Conservation (phyloP, 805 yeast genomes). For the Metschnikowia lachancei region DNA sequence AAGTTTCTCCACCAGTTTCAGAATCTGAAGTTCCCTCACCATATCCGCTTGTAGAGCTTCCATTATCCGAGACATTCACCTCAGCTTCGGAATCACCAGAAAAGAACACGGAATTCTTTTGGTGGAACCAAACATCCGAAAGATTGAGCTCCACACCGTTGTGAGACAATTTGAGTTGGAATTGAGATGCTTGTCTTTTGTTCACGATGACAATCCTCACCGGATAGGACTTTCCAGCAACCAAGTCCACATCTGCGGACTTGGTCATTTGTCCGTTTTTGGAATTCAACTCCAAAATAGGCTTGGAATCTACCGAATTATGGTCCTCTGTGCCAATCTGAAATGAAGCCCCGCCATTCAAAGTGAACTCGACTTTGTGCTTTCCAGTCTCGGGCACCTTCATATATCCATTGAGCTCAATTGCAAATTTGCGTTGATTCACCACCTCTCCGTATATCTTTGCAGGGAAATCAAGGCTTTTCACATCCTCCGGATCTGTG, state of each 20-base stretch:
- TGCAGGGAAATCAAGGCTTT: background rate
- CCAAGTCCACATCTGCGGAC: background rate
- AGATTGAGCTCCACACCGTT: background rate
- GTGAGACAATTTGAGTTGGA: background rate
- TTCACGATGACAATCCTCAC: slow-evolving; percentile 1
- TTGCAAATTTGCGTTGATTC: slow-evolving; percentile 4
- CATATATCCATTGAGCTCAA: background rate
- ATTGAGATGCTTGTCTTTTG: background rate
- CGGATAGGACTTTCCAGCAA: background rate
- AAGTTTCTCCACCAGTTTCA: too few relatives aligned
- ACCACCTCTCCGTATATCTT: background rate
- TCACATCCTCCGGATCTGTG: background rate
- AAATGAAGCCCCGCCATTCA: background rate
- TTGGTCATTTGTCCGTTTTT: background rate
- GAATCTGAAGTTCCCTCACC: too few relatives aligned
- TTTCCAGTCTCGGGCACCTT: background rate
- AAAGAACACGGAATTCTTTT: background rate
- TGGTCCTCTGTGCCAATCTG: background rate
- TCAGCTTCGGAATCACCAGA: too few relatives aligned
- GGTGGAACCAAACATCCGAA: background rate
- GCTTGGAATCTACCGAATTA: background rate
- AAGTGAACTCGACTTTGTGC: background rate
- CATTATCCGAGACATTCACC: too few relatives aligned
- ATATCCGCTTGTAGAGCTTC: too few relatives aligned
- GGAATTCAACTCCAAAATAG: background rate